phyloP scores from a whole-genome alignment of 2,329 filamentous ascomycete genomes.

The Hysterium pulicare region DNA sequence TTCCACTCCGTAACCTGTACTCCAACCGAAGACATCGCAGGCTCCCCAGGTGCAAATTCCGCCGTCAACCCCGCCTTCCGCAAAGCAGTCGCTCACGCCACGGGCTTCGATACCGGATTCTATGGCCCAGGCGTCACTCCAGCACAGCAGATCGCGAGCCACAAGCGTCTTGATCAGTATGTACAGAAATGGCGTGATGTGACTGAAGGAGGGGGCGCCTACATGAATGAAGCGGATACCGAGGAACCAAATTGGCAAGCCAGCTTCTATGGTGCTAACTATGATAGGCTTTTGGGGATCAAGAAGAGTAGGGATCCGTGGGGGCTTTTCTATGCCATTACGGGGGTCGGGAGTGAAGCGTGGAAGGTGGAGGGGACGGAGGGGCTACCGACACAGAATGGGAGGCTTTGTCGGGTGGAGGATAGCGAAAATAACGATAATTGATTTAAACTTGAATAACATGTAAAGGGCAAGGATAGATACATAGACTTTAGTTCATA shows the following conservation, averaged over 20 bases:
- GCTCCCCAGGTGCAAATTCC: conserved; percentile 19
- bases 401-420: background rate
- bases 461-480: no score
- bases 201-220: conserved; percentile 25
- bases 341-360: conserved; percentile 1
- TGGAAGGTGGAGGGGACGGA: conserved; percentile 6
- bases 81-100: conserved; percentile 23
- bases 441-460: no score
- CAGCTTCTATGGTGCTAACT: background rate
- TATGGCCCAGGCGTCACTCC: conserved; percentile 16
- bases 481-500: no score
- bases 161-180: conserved; percentile 19
- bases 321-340: background rate
- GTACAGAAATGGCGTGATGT: conserved; percentile 22
- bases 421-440: background rate
- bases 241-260: conserved; percentile 20
- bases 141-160: conserved; percentile 19
- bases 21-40: conserved; percentile 6
- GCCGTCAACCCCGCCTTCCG: conserved; percentile 22
- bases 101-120: conserved; percentile 20
- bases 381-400: background rate
- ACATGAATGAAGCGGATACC: conserved; percentile 36
- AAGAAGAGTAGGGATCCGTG: background rate
- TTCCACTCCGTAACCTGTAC: conserved; percentile 1
- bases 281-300: background rate